A percentile compares a stretch with the other conserved stretches of the same genome.
Evolutionary conservation across 192 early-diverging fungal genomes (phyloP).

Genomic region (Phycomyces nitens): DNA sequence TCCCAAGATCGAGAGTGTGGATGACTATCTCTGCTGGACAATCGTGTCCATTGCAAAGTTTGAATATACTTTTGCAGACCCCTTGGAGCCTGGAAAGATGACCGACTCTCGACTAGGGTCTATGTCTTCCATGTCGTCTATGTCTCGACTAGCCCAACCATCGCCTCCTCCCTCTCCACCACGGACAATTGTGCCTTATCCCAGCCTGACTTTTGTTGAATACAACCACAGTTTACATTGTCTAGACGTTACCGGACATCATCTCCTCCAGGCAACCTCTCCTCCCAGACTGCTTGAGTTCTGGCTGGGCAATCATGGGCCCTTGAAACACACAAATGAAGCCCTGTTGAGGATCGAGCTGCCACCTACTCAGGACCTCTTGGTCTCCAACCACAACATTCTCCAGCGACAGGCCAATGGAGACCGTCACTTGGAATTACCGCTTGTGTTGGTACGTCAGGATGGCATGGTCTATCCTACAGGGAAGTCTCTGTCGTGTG

Average conservation of each 20-base stretch:
- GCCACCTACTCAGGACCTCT: constrained; percentile 33
- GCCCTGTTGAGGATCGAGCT: constrained; percentile 4
- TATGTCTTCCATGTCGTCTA: neutral
- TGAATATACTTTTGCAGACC: constrained; percentile 21
- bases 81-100: neutral
- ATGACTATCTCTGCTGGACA: constrained; percentile 84
- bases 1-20: constrained; percentile 42
- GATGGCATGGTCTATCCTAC: constrained; percentile 33
- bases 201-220: constrained; percentile 33
- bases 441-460: constrained; percentile 28
- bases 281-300: constrained; percentile 34
- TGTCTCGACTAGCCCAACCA: neutral
- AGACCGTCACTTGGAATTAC: constrained; percentile 19
- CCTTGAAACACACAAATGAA: constrained; percentile 27
- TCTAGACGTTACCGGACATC: constrained; percentile 38
- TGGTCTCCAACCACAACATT: constrained; percentile 34
- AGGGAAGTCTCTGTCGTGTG: constrained; percentile 26
- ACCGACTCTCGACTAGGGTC: neutral
- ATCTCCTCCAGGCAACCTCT: constrained; percentile 34
- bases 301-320: constrained; percentile 49
- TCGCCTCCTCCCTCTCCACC: constrained; percentile 36
- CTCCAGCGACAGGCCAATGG: constrained; percentile 19
- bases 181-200: constrained; percentile 27
- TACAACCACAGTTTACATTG: constrained; percentile 43
- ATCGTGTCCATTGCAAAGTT: constrained; percentile 74